Base-by-base conservation (phyloP, 106 monocot genomes). In the Dendrobium officinale region DNA sequence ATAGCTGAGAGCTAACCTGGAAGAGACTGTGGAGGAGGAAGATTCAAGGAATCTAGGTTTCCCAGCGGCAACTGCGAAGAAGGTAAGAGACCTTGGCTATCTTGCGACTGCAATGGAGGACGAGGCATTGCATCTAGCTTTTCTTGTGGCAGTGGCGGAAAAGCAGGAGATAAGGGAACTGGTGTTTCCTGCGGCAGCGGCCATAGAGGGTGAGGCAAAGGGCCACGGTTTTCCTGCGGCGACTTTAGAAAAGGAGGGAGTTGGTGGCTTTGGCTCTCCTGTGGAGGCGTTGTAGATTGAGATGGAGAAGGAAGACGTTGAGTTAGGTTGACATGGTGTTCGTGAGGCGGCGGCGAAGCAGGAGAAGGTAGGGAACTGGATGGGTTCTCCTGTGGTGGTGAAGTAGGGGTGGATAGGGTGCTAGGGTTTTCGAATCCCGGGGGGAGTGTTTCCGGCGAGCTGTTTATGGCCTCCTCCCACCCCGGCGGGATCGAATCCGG, bases 361-460 rank as follows among this genome's bases (percentile, higher is more conserved):
- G 49, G 76, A 76, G 76, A 49, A 3, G 48, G 11, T 29, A 51
- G 27, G 15, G 76, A 76, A 51, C 26, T 27, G 22, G 49, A 0
- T 26, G 76, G 76, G 15, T 76, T 76, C 27, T 76, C 76, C 49
- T 41, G 17, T 0, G 26, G 76, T 13, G 76, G 76, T 5, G 47
- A 76, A 76, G 9, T 13, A 24, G 49, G 5, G 76, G 9, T 51
- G 15, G 33, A 37, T 17, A 70, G 31, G 13, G 70, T 15, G 3
- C 11, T 13, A 70, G 26, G 48, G 49, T 49, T 49, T 76, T 76
- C 76, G 27, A 76, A 76, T 13, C 76, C 76, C 26, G 76, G 76
- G 4, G 76, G 76, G 13, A 76, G 49, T 47, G 76, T 48, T 49
- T 76, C 76, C 49, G 76, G 76, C n/a, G 76, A 76, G 24, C 76